Conservation (phyloP, 2,329 filamentous ascomycete genomes). For the Xylariales sp. region DNA sequence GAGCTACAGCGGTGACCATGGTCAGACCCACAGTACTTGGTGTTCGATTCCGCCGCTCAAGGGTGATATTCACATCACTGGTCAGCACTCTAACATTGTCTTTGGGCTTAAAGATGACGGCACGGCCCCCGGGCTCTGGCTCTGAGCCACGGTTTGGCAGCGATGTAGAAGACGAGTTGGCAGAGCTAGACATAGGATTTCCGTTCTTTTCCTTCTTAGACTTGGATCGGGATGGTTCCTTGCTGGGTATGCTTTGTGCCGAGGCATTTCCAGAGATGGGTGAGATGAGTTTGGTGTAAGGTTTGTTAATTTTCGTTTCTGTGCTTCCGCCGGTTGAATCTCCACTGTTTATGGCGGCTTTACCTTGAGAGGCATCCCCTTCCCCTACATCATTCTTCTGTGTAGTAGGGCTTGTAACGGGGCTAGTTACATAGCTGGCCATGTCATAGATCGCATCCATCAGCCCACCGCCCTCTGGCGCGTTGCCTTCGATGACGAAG, state of each 20-base stretch:
- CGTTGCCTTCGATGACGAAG: conserved; percentile 57
- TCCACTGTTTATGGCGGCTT: neutral
- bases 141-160: conserved; percentile 23
- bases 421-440: conserved; percentile 32
- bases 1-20: conserved; percentile 88
- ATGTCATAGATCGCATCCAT: conserved; percentile 51
- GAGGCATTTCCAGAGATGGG: conserved; percentile 1
- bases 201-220: conserved; percentile 7
- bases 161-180: conserved; percentile 13
- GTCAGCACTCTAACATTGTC: conserved; percentile 67
- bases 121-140: conserved; percentile 58
- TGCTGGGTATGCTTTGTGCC: conserved; percentile 3
- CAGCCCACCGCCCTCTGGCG: conserved; percentile 44
- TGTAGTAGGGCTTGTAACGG: too few species aligned
- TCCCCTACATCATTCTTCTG: too few species aligned
- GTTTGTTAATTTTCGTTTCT: too few species aligned
- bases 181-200: conserved; percentile 3
- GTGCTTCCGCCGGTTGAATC: neutral
- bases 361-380: too few species aligned
- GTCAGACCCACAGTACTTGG: conserved; percentile 74
- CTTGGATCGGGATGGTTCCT: conserved; percentile 7
- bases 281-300: conserved; percentile 6
- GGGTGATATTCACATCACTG: conserved; percentile 84
- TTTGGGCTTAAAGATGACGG: conserved; percentile 72
- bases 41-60: conserved; percentile 80